Evolutionary conservation across 2,329 filamentous ascomycete species (phyloP), one percentile per base, ranked within the genome.

Genomic region (Amesomyces nigricolor): DNA sequence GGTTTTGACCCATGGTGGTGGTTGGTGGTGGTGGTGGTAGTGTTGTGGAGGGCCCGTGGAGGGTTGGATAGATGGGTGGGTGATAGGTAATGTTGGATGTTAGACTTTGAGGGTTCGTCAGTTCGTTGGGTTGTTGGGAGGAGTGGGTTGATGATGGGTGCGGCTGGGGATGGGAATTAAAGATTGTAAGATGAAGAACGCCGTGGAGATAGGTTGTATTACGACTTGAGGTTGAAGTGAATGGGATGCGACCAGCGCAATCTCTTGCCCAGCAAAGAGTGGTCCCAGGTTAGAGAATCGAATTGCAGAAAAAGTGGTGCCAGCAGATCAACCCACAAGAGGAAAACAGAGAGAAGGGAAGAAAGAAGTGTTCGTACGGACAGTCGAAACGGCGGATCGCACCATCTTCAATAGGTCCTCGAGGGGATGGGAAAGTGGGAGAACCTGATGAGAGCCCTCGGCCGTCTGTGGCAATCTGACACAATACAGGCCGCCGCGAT

Each of bases 1-100:
- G 71, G 52, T 73, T 73, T 57, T 62, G 63, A 58, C 72, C 72
- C 73, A 75, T 75, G 30, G 51, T 67, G 57, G 11, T 39, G 49
- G 53, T 59, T 39, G 48, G 53, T 59, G 30, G 37, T 35, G 13
- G 42, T 11, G 32, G 8, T 32, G 14, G 38, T 45, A 9, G 32
- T 19, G 35, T 26, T 4, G 17, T 3, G 7, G 14, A n/a, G 8
- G 22, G 45, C 26, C 17, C 22, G 17, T 17, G 37, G 51, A 8
- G 22, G 16, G 16, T 46, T 16, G 26, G 17, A 17, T 30, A 17
- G 26, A 37, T 38, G 19, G 19, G 9, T 26, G 22, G 4, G 22
- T 26, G 22, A 26, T 26, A 26, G 22, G 22, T 2, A 26, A 26
- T 26, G 22, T 26, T 26, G 22, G 22, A 26, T 26, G 22, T 35